Percentiles rank a stretch among this genome's conserved stretches.
phyloP scores from a whole-genome alignment of 2,329 filamentous ascomycete species.

The Calonectria multiphialidica region DNA sequence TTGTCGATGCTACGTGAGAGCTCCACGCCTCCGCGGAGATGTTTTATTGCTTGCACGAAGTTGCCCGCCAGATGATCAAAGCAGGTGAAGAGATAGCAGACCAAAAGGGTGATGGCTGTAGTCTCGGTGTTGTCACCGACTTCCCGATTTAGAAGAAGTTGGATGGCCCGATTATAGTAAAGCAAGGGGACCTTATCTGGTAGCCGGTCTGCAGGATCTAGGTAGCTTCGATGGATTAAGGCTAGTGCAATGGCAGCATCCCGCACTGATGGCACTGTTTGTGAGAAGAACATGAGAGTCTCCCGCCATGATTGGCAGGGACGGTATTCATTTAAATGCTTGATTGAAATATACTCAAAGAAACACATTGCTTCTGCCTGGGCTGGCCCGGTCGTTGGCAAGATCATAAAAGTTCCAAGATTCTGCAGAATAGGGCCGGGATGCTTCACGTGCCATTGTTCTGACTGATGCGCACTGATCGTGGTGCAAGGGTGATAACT shows the following conservation, averaged over 20 bases:
- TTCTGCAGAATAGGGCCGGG: slow-evolving; percentile 23
- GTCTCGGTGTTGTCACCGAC: slow-evolving; percentile 35
- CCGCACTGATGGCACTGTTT: slow-evolving; percentile 50
- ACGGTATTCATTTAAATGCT: slow-evolving; percentile 46
- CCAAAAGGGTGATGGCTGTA: slow-evolving; percentile 49
- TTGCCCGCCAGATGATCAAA: slow-evolving; percentile 52
- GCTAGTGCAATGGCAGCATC: slow-evolving; percentile 49
- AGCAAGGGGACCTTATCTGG: slow-evolving; percentile 38
- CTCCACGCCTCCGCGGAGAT: slow-evolving; percentile 50
- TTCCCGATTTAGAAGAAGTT: slow-evolving; percentile 44
- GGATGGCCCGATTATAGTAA: slow-evolving; percentile 47
- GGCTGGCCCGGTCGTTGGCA: slow-evolving; percentile 33
- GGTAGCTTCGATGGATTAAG: slow-evolving; percentile 42
- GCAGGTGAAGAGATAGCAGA: slow-evolving; percentile 55
- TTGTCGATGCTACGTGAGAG: slow-evolving; percentile 43
- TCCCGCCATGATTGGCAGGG: slow-evolving; percentile 48
- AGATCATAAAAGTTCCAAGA: slow-evolving; percentile 38
- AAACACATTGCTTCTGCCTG: slow-evolving; percentile 45
- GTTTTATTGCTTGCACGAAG: slow-evolving; percentile 49
- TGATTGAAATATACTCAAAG: slow-evolving; percentile 45
- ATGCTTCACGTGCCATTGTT: not conserved
- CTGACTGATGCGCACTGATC: not conserved
- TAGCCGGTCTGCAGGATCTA: slow-evolving; percentile 29
- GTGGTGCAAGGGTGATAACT: not conserved
- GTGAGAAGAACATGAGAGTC: slow-evolving; percentile 51